A percentile compares a stretch with the other conserved stretches of the same genome.
These are phyloP conservation scores for Tricholoma matsutake DNA, from an alignment of 768 basidiomycete species.

Conservation along the genomic window DNA sequence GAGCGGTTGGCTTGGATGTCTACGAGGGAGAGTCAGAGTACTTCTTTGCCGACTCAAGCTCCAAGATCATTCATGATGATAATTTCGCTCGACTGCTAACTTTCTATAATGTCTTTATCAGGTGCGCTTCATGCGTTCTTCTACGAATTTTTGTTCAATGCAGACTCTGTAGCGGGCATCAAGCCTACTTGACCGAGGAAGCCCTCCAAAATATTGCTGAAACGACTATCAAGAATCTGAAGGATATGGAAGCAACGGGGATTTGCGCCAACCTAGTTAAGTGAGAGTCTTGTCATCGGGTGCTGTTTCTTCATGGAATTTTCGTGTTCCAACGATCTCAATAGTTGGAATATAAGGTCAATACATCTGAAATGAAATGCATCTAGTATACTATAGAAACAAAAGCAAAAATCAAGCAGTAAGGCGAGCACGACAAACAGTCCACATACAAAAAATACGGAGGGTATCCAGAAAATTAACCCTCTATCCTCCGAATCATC, in stretches of 20 bases:
- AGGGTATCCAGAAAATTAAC: conserved; percentile 8
- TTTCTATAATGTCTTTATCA: conserved; percentile 46
- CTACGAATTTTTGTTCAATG: not conserved
- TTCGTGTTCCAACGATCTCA: not conserved
- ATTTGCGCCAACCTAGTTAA: conserved; percentile 26
- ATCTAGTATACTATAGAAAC: not conserved
- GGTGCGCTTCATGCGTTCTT: conserved; percentile 19
- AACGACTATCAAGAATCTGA: conserved; percentile 35
- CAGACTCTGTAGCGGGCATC: conserved; percentile 33
- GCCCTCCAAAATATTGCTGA: conserved; percentile 39
- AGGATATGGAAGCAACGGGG: conserved; percentile 30
- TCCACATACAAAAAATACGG: not conserved
- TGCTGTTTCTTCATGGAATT: not conserved
- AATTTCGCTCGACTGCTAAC: conserved; percentile 41
- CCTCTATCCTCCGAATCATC: conserved; percentile 70
- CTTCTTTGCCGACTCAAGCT: conserved; percentile 42
- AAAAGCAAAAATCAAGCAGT: not conserved
- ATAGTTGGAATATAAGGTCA: not conserved
- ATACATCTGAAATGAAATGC: not conserved
- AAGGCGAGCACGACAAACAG: not conserved
- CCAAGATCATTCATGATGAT: conserved; percentile 43
- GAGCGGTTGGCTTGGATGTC: conserved; percentile 43
- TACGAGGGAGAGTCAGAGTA: conserved; percentile 40
- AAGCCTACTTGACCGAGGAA: conserved; percentile 41
- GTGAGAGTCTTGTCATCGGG: not conserved